Evolutionary conservation across 2,329 filamentous ascomycete species (phyloP), one percentile per base, ranked within the genome.

Genomic region (Herpotrichia juniperi): DNA sequence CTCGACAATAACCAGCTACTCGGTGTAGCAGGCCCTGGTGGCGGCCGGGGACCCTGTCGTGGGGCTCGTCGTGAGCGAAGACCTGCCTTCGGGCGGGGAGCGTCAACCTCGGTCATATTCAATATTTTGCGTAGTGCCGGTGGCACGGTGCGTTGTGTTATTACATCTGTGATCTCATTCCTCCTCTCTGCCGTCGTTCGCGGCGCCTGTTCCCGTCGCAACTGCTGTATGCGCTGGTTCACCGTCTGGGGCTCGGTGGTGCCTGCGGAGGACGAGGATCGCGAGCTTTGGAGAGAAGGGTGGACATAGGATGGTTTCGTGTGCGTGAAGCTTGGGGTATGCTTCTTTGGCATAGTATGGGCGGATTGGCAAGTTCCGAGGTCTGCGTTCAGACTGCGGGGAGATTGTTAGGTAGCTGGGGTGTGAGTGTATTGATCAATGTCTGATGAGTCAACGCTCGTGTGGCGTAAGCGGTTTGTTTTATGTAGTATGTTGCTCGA

Each of bases 271-370:
- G 61, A 57, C 21, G 63, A 59, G 31, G 65, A 58, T 16, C 64
- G 58, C 22, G 70, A 66, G 56, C 65, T 68, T 31, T 71, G 64
- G 16, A 72, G 51, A 19, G 68, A 72, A 2, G 70, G 68, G 54
- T 76, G 72, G 12, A 74, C 70, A 53, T 75, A 73, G 58, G 62
- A 65, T 28, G 74, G 74, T 61, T 76, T 72, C 35, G 74, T 64
- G 53, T 74, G 69, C 48, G 73, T 72, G 58, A 78, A 75, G 51
- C 70, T 68, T 35, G 71, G 74, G 14, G 69, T 67, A 54, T 76
- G 74, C 64, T 79, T 79, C 70, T 79, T 80, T 60, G 78, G 78
- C 78, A 81, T 81, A 24, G 40, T n/a, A 14, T 19, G 12, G 7
- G 26, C 7, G 12, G 26, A 12, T 12, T 28, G 26, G 9, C 11